Evolutionary conservation across 345 rosid species (phyloP), one percentile per base, ranked within the genome.

Genomic region (Linum usitatissimum): DNA sequence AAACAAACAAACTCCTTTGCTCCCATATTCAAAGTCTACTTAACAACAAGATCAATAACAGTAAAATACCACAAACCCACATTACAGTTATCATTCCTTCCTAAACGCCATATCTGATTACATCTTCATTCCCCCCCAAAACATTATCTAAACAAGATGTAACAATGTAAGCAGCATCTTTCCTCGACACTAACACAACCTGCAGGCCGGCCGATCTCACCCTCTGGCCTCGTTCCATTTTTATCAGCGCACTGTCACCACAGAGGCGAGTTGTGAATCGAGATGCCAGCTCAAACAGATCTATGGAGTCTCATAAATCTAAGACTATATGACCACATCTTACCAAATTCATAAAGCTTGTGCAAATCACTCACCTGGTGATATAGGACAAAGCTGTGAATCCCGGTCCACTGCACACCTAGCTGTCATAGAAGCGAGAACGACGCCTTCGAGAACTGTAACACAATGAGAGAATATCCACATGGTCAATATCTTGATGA

Each of bases 391-490:
- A 53, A 4, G 7, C 9, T 3, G 42, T 34, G 21, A 4, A 6
- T 53, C 56, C 60, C 53, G 13, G 12, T 19, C 28, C 14, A 61
- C 30, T 51, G 30, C 73, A 30, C 61, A 66, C 81, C 92, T 87
- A 87, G 75, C 69, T 84, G 71, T 84, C 87, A 70, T 79, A 74
- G 66, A 90, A 87, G 70, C 87, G 93, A 30, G 95, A 82, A 20
- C 86, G 79, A 4, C 84, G 91, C 70, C 97, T 84, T 68, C 84
- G 74, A 57, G 78, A 90, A 71, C 90, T 87, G 89, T 64, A 69
- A 70, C 71, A 68, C 45, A 18, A 49, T 69, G 38, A 34, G 38
- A 34, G 38, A 34, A 34, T 1, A 70, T 53, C 18, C 62, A 34
- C 9, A 15, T 19, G 59, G 48, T 34, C 8, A 49, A 62, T 68